Evolutionary conservation across 2,329 filamentous ascomycete genomes (phyloP), one percentile per base, ranked within the genome.

Genomic region (Boeremia exigua): DNA sequence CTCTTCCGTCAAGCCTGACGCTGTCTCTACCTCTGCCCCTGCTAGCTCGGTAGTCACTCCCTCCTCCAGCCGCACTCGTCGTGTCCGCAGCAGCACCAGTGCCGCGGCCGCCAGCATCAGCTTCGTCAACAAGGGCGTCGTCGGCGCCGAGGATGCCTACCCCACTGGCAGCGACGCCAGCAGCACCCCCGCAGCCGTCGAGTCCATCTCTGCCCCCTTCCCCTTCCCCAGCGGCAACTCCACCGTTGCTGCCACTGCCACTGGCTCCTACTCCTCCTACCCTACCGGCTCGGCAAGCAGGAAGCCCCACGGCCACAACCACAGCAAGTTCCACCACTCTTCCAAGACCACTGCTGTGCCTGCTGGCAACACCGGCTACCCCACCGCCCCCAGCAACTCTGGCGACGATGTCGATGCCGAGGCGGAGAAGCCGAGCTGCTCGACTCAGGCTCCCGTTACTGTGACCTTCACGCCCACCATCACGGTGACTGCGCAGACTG

Each of bases 401-500:
- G 28, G 14, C 25, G n/a, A 48, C n/a, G 25, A 40, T n/a, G 23
- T 36, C 6, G 33, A 49, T 29, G 50, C 34, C 6, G 33, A 49
- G 23, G 50, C 46, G 14, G 53, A 47, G 1, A 48, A 58, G n/a
- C 60, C 52, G 6, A 58, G 54, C 23, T 69, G 70, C 64, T 60
- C 61, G 11, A 9, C 48, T 2, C 27, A 44, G 38, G 52, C 59
- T 1, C 63, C 66, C 4, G 56, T 67, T 14, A 63, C 62, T 19
- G 57, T 73, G 5, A 72, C 69, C 4, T 55, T 69, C 49, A 71
- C 69, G 1, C 67, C 67, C 11, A 71, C 69, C 17, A 50, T 70
- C 48, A 64, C 63, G 30, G 61, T 70, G 8, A 70, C 67, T 36
- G 62, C 61, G n/a, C 27, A 38, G 27, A 32, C 48, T 25, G 53